Conservation (phyloP, 1,284 basidiomycete species). For the Rhizoctonia solani region DNA sequence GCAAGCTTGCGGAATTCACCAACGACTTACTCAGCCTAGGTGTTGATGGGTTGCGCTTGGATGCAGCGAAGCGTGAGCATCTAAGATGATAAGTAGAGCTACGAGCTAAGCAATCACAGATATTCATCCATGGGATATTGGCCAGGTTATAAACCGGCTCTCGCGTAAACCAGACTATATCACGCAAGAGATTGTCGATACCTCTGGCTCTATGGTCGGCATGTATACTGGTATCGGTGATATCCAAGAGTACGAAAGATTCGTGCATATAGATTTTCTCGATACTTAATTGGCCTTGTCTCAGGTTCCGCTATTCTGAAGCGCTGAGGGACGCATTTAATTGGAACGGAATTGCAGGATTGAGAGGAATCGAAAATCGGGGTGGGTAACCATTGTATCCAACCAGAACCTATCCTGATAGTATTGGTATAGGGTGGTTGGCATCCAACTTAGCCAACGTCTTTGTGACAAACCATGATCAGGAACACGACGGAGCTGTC, state of each 20-base stretch:
- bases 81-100: background rate
- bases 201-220: background rate
- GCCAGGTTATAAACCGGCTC: conserved; percentile 36
- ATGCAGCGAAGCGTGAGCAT: conserved; percentile 64
- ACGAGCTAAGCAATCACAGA: conserved; percentile 19
- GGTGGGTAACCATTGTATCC: conserved; percentile 46
- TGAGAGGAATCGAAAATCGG: conserved; percentile 59
- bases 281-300: too few relatives aligned
- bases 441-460: conserved; percentile 59
- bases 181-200: conserved; percentile 35
- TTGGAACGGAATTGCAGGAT: conserved; percentile 54
- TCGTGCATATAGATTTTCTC: too few relatives aligned
- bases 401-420: background rate
- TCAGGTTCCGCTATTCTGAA: conserved; percentile 64
- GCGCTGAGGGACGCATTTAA: conserved; percentile 58
- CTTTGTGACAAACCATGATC: conserved; percentile 73
- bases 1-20: conserved; percentile 57
- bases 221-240: conserved; percentile 37
- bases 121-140: conserved; percentile 35
- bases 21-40: conserved; percentile 66
- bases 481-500: conserved; percentile 63
- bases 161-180: conserved; percentile 29
- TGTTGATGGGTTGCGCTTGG: conserved; percentile 65
- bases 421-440: conserved; percentile 56
- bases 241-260: conserved; percentile 47